phyloP scores from a whole-genome alignment of 441 rosid species.

The Capsella rubella region DNA sequence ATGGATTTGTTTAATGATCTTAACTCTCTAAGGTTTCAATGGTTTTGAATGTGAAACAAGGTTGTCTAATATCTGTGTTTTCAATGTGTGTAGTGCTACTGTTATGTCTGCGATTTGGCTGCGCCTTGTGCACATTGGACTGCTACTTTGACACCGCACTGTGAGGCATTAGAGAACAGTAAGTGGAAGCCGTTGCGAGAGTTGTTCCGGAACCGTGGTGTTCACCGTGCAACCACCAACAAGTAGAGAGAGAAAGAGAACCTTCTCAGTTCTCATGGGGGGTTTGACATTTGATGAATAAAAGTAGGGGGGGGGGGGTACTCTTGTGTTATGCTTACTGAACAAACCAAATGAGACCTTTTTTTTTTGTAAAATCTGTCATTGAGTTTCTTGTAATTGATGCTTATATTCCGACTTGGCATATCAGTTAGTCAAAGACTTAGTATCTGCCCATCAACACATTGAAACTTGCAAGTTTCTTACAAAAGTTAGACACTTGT shows the following conservation, averaged over 20 bases:
- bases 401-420: background rate
- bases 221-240: background rate
- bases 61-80: background rate
- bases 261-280: background rate
- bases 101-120: constrained; percentile 64
- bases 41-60: background rate
- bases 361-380: background rate
- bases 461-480: background rate
- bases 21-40: background rate
- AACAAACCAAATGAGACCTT: background rate
- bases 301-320: background rate
- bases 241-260: background rate
- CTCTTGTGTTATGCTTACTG: background rate
- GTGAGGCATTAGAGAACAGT: constrained; percentile 22
- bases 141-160: background rate
- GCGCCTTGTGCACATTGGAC: constrained; percentile 70
- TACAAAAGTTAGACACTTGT: background rate
- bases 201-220: background rate
- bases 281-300: constrained; percentile 6
- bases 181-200: constrained; percentile 22
- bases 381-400: background rate
- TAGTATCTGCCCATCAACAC: background rate
- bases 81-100: constrained; percentile 61
- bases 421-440: background rate
- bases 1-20: background rate